phyloP scores from a whole-genome alignment of 1,284 basidiomycete genomes.

The Erythrobasidium hasegawianum region DNA sequence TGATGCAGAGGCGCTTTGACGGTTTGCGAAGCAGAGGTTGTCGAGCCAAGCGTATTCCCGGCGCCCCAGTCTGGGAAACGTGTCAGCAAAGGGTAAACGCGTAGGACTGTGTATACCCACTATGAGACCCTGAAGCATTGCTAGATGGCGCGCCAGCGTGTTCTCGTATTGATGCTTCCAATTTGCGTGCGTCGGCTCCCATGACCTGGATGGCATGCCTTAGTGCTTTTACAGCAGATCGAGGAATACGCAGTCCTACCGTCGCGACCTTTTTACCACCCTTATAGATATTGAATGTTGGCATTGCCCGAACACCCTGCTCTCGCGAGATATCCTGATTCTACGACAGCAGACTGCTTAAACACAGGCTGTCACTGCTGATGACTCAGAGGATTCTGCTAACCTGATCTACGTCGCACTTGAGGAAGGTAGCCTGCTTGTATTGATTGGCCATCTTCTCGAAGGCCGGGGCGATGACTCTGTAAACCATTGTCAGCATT shows the following conservation, averaged over 20 bases:
- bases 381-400: no score
- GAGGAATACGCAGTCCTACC: slow-evolving; percentile 4
- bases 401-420: slow-evolving; percentile 27
- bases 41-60: slow-evolving; percentile 17
- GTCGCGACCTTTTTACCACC: slow-evolving; percentile 28
- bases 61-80: slow-evolving; percentile 17
- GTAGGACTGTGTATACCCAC: no score
- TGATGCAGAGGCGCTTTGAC: slow-evolving; percentile 17
- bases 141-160: slow-evolving; percentile 20
- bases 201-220: slow-evolving; percentile 22
- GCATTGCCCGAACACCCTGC: slow-evolving; percentile 27
- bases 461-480: slow-evolving; percentile 27
- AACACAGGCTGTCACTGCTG: no score
- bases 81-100: background rate
- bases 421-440: slow-evolving; percentile 31
- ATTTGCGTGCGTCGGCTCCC: slow-evolving; percentile 24
- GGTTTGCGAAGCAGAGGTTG: slow-evolving; percentile 3
- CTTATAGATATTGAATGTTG: slow-evolving; percentile 32
- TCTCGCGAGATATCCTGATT: slow-evolving; percentile 22
- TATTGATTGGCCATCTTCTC: slow-evolving; percentile 22
- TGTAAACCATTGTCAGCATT: background rate
- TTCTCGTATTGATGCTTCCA: slow-evolving; percentile 22
- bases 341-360: background rate
- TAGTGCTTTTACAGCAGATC: no score
- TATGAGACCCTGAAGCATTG: slow-evolving; percentile 10